Percentiles rank a stretch among this genome's conserved stretches.
Conservation (phyloP, 495 filamentous ascomycete species). For the Collariella sp. region DNA sequence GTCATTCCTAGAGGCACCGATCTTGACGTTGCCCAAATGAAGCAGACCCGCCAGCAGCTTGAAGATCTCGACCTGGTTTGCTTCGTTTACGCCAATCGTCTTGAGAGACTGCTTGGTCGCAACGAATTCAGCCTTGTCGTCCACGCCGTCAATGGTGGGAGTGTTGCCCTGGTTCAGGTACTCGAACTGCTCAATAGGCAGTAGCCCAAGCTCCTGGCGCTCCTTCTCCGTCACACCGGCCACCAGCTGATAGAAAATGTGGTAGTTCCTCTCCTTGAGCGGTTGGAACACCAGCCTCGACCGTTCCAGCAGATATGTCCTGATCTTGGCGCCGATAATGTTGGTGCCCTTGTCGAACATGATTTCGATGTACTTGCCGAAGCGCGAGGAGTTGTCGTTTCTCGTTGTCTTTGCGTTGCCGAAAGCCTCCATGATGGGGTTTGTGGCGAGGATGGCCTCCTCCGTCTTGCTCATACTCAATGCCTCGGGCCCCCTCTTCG, state of each 20-base stretch:
- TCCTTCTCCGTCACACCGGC: constrained; percentile 87
- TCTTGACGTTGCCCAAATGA: constrained; percentile 94
- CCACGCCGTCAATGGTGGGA: constrained; percentile 86
- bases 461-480: constrained; percentile 99
- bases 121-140: constrained; percentile 87
- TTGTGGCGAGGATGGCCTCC: constrained; percentile 95
- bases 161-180: constrained; percentile 95
- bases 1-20: constrained; percentile 80
- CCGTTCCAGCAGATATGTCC: constrained; percentile 91
- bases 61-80: constrained; percentile 78
- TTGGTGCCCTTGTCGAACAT: constrained; percentile 95
- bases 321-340: constrained; percentile 95
- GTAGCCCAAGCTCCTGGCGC: constrained; percentile 63
- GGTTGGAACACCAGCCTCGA: constrained; percentile 98
- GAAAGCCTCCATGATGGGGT: constrained; percentile 99
- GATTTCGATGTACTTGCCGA: constrained; percentile 99
- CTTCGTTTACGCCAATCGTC: constrained; percentile 74
- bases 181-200: constrained; percentile 81
- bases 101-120: constrained; percentile 77
- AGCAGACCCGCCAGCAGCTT: constrained; percentile 84
- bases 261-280: constrained; percentile 95
- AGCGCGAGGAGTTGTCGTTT: constrained; percentile 98
- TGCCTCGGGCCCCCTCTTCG: constrained; percentile 67
- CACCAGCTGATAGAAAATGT: constrained; percentile 97
- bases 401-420: constrained; percentile 98